These are phyloP conservation scores for Erysimum cheiranthoides DNA, from an alignment of 345 rosid genomes.

Conservation along the genomic window DNA sequence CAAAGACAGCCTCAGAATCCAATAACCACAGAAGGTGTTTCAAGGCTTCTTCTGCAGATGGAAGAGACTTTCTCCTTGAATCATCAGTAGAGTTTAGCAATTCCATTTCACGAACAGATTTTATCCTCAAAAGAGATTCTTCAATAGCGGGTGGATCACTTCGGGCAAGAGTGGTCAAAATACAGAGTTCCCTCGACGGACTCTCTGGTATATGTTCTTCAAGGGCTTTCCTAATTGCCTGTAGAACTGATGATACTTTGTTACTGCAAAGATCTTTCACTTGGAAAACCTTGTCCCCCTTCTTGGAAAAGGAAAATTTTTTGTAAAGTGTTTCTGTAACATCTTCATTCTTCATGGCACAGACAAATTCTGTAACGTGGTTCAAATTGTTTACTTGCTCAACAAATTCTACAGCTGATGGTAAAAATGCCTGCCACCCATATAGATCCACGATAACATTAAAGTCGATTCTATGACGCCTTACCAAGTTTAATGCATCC, in stretches of 20 bases:
- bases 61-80: slow-evolving; percentile 58
- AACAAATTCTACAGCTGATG: slow-evolving; percentile 82
- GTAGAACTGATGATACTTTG: slow-evolving; percentile 84
- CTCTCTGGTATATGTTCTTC: slow-evolving; percentile 79
- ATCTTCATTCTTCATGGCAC: slow-evolving; percentile 82
- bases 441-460: slow-evolving; percentile 80
- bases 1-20: slow-evolving; percentile 90
- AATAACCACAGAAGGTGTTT: slow-evolving; percentile 96
- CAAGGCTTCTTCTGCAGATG: slow-evolving; percentile 94
- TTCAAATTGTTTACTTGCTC: slow-evolving; percentile 76
- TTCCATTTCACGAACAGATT: slow-evolving; percentile 87
- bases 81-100: slow-evolving; percentile 66
- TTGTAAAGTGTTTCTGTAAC: slow-evolving; percentile 74
- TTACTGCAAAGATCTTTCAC: slow-evolving; percentile 49
- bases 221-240: slow-evolving; percentile 82
- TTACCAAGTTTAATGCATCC: slow-evolving; percentile 89
- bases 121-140: slow-evolving; percentile 88
- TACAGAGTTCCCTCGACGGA: slow-evolving; percentile 93
- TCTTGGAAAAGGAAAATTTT: slow-evolving; percentile 52
- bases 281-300: slow-evolving; percentile 52
- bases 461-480: slow-evolving; percentile 95
- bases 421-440: slow-evolving; percentile 85
- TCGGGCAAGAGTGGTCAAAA: slow-evolving; percentile 90
- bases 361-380: slow-evolving; percentile 91
- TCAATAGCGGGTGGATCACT: slow-evolving; percentile 91